These are phyloP conservation scores for Aleurites moluccanus DNA, from an alignment of 441 rosid species.

Conservation along the genomic window DNA sequence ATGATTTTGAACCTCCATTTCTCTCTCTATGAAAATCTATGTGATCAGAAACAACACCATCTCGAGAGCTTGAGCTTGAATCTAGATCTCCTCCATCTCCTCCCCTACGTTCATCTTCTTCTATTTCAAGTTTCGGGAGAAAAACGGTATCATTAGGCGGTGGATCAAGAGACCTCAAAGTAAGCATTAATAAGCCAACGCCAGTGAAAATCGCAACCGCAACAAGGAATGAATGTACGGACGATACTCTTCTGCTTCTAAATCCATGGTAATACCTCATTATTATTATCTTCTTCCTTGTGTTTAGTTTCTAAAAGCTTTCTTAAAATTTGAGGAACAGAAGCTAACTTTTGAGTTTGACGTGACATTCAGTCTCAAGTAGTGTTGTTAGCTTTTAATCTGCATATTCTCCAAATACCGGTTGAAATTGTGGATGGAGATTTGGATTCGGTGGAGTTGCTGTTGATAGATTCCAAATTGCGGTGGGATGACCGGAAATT, in stretches of 20 bases:
- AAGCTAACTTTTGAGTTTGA: too few relatives aligned
- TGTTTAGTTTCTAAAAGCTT: not conserved
- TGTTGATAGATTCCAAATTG: too few relatives aligned
- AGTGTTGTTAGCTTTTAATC: too few relatives aligned
- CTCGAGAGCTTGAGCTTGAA: not conserved
- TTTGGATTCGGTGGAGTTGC: too few relatives aligned
- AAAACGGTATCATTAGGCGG: constrained; percentile 17
- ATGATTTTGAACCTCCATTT: constrained; percentile 33
- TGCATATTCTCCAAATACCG: too few relatives aligned
- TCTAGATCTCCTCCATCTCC: not conserved
- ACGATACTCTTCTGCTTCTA: constrained; percentile 42
- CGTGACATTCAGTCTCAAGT: too few relatives aligned
- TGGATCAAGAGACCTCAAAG: constrained; percentile 59
- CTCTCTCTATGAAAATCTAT: not conserved
- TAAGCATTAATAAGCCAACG: constrained; percentile 52
- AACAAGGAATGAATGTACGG: constrained; percentile 41
- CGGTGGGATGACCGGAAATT: too few relatives aligned
- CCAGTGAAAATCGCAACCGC: constrained; percentile 41
- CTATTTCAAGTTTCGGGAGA: not conserved
- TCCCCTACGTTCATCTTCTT: not conserved
- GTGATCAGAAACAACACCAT: not conserved
- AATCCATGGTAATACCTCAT: constrained; percentile 45
- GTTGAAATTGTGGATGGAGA: too few relatives aligned
- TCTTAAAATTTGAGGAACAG: too few relatives aligned
- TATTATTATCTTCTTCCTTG: not conserved